phyloP scores from a whole-genome alignment of 148 eudicot genomes.

The Dysphania ambrosioides region DNA sequence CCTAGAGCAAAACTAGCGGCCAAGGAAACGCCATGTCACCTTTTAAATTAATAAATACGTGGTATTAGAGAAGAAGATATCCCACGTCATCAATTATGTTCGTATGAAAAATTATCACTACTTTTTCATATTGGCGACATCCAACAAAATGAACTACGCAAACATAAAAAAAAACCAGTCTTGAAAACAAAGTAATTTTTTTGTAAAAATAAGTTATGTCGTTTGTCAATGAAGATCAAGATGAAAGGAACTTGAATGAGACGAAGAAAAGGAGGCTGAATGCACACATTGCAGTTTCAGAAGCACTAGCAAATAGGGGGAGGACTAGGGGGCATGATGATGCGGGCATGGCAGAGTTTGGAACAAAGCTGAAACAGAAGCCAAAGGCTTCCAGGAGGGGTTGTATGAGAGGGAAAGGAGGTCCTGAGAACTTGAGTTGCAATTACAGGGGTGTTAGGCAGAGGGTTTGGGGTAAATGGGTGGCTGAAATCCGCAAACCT shows the following conservation, averaged over 20 bases:
- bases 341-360: background rate
- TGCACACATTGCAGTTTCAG: constrained; percentile 9
- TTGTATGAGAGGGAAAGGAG: constrained; percentile 30
- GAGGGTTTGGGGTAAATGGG: constrained; percentile 29
- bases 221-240: background rate
- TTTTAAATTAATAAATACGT: background rate
- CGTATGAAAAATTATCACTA: too few relatives aligned
- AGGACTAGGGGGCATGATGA: background rate
- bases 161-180: too few relatives aligned
- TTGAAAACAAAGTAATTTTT: background rate
- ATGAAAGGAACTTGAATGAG: too few relatives aligned
- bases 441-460: constrained; percentile 31
- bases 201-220: background rate
- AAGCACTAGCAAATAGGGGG: constrained; percentile 17
- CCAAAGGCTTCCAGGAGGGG: constrained; percentile 22
- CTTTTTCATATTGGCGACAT: too few relatives aligned
- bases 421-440: constrained; percentile 26
- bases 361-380: background rate
- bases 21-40: constrained; percentile 15
- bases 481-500: constrained; percentile 26
- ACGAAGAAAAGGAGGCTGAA: constrained; percentile 4
- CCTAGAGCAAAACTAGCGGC: constrained; percentile 7
- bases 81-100: background rate
- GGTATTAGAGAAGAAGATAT: too few relatives aligned
- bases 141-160: too few relatives aligned